These are phyloP conservation scores for Sporothrix protearum DNA, from an alignment of 2,329 filamentous ascomycete genomes.

Conservation along the genomic window DNA sequence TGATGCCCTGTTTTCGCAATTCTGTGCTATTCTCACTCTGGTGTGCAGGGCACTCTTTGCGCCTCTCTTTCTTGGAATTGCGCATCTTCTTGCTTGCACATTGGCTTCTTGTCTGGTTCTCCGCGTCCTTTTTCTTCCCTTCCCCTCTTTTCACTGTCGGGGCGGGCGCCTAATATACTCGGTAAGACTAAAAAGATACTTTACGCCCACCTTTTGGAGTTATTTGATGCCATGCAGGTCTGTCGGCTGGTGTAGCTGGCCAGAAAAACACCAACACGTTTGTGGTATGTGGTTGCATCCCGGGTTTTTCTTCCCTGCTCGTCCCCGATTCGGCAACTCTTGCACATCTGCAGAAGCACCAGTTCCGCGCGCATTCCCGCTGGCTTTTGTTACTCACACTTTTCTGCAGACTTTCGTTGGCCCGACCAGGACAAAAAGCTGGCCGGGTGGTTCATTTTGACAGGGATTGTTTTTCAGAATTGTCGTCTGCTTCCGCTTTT, in stretches of 20 bases:
- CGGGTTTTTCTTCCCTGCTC: background rate
- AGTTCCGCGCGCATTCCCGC: background rate
- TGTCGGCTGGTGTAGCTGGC: background rate
- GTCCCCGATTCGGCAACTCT: background rate
- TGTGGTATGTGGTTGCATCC: background rate
- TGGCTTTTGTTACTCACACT: no score
- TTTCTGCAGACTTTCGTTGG: background rate
- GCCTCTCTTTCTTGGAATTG: no score
- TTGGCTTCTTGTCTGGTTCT: background rate
- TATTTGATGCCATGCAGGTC: background rate
- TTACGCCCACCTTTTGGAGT: background rate
- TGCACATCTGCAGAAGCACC: background rate
- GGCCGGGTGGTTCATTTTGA: background rate
- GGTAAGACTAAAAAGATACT: background rate
- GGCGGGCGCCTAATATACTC: background rate
- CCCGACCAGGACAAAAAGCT: constrained; percentile 5
- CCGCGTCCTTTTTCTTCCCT: background rate
- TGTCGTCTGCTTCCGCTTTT: background rate
- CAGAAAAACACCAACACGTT: background rate
- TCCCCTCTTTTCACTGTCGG: background rate
- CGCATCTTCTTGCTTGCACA: background rate
- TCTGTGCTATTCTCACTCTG: background rate
- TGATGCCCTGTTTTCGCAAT: background rate
- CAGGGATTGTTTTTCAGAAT: background rate
- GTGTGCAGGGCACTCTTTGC: background rate